Percentiles rank a stretch among this genome's conserved stretches.
Conservation (phyloP, 805 yeast genomes). For the Priceomyces medius region DNA sequence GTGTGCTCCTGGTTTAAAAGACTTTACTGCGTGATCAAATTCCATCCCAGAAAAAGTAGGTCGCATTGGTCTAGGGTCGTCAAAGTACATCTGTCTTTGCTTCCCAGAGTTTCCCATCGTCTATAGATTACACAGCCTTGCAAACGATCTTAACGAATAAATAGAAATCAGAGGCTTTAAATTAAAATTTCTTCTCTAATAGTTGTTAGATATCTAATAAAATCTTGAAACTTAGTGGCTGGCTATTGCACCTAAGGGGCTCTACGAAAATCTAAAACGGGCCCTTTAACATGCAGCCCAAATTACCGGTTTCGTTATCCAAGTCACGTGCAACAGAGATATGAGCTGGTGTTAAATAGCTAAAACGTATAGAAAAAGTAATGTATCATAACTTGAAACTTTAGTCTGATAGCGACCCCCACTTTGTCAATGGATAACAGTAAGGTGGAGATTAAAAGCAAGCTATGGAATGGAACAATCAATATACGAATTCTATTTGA, state of each 20-base stretch:
- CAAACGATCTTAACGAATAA: not conserved
- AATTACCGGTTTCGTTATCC: too few relatives aligned
- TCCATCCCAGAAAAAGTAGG: not conserved
- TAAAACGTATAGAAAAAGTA: too few relatives aligned
- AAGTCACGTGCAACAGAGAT: too few relatives aligned
- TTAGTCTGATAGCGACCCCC: not conserved
- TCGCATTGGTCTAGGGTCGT: not conserved
- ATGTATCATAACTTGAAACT: not conserved
- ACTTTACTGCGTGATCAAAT: slow-evolving; percentile 21
- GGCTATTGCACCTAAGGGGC: slow-evolving; percentile 4
- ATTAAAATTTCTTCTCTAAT: too few relatives aligned
- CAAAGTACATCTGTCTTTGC: not conserved
- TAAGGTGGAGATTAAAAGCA: slow-evolving; percentile 27
- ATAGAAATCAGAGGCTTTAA: too few relatives aligned
- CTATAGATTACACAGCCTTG: not conserved
- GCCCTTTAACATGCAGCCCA: too few relatives aligned
- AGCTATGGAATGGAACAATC: slow-evolving; percentile 56
- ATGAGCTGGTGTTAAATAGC: too few relatives aligned
- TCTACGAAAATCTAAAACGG: too few relatives aligned
- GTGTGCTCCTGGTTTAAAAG: slow-evolving; percentile 26
- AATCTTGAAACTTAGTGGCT: too few relatives aligned
- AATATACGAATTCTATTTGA: slow-evolving; percentile 40
- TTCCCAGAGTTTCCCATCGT: not conserved
- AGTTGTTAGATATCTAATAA: too few relatives aligned
- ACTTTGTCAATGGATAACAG: slow-evolving; percentile 5